Evolutionary conservation across 1,139 yeast genomes (phyloP), one percentile per base, ranked within the genome.

Genomic region (Eremothecium gossypii): DNA sequence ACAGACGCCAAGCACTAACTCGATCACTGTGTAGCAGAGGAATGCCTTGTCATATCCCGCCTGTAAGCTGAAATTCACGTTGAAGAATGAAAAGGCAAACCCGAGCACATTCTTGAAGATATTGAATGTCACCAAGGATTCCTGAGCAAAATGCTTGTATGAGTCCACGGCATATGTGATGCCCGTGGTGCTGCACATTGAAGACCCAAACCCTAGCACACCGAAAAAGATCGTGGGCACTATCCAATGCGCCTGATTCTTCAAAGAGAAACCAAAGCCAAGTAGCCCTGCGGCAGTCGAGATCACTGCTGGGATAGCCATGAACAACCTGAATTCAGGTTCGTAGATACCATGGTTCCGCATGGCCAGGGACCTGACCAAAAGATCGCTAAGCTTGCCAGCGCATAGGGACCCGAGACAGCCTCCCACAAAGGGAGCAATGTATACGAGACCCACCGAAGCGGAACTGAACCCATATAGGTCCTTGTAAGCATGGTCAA

Each of bases 251-350:
- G 76, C 77, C 14, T 66, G 52, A 1, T 55, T 66, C 28, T 65
- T 58, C 1, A 77, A 57, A 2, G 79, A 65, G 82, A 82, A 77
- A 2, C 83, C 83, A 53, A 73, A 77, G 2, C 82, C 83, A 67
- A 77, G 70, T 40, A 77, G 61, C 1, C 83, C 83, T 36, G 73
- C 66, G 33, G 73, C 57, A 17, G 74, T 63, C 0, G 79, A 54
- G 7, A 79, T 50, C 31, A 63, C 50, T 8, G 69, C 71, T 1
- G 80, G 79, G 6, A 73, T 40, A 29, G 75, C 61, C 81, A 77
- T 75, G 13, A 76, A 45, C 33, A 77, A 62, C 36, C 83, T 66
- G 53, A 71, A 76, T 54, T 77, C 83, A 2, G 83, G 83, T 60
- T 77, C 83, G 56, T 76, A 77, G 10, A 74, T 59, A 2, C 83